These are phyloP conservation scores for Phytopythium kandeliae DNA, from an alignment of 352 stramenopile genomes.

Conservation along the genomic window DNA sequence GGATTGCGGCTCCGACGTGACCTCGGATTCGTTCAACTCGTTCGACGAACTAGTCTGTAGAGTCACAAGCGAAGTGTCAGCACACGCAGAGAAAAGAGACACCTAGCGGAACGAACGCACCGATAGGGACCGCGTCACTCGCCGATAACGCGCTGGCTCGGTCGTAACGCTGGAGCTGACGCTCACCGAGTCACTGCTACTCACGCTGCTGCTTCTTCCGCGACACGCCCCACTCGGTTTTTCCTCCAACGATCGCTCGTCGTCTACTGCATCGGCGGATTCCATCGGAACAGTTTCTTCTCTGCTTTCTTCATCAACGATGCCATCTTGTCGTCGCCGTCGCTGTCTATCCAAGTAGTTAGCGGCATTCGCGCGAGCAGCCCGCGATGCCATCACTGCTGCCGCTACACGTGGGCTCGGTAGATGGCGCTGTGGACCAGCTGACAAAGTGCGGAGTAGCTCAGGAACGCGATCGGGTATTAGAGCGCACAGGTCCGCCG, in stretches of 20 bases:
- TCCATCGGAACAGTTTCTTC: not conserved
- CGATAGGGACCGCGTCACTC: slow-evolving; percentile 44
- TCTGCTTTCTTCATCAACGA: not conserved
- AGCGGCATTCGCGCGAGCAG: slow-evolving; percentile 10
- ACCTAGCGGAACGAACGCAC: slow-evolving; percentile 23
- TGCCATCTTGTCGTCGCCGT: not conserved
- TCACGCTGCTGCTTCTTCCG: slow-evolving; percentile 13
- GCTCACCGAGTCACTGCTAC: slow-evolving; percentile 37
- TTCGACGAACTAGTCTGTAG: not conserved
- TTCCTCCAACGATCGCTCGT: not conserved
- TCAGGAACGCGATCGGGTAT: slow-evolving; percentile 20
- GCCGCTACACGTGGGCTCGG: slow-evolving; percentile 42
- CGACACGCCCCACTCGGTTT: not conserved
- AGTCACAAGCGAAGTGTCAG: not conserved
- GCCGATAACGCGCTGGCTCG: slow-evolving; percentile 41
- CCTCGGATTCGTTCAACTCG: not conserved
- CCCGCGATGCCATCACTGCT: slow-evolving; percentile 38
- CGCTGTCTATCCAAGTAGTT: slow-evolving; percentile 23
- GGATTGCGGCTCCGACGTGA: not conserved
- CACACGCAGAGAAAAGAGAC: not conserved
- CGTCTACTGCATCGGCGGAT: slow-evolving; percentile 7
- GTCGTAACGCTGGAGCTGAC: slow-evolving; percentile 62
- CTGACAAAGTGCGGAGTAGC: slow-evolving; percentile 39
- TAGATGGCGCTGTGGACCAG: slow-evolving; percentile 18
- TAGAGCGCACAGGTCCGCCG: slow-evolving; percentile 6